These are phyloP conservation scores for Evernia prunastri DNA, from an alignment of 495 filamentous ascomycete species.

Conservation along the genomic window DNA sequence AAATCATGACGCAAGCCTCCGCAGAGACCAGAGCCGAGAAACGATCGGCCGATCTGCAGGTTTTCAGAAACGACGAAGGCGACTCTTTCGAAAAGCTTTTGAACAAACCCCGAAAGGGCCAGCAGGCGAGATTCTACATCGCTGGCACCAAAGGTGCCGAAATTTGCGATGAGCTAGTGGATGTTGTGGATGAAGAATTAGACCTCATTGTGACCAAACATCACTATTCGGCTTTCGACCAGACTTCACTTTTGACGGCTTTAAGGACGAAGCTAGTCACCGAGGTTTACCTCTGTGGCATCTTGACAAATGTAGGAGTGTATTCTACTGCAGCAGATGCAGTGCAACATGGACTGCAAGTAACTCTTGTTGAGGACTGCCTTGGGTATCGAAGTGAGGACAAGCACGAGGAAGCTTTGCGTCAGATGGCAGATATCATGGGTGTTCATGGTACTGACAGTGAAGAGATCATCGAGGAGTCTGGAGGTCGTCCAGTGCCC, in stretches of 20 bases:
- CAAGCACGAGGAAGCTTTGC: constrained; percentile 69
- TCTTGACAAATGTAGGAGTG: constrained; percentile 81
- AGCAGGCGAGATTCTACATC: constrained; percentile 50
- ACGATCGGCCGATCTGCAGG: constrained; percentile 23
- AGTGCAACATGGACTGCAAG: constrained; percentile 74
- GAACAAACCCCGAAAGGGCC: constrained; percentile 31
- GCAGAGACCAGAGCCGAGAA: constrained; percentile 24
- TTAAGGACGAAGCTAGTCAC: constrained; percentile 76
- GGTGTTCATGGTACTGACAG: constrained; percentile 61
- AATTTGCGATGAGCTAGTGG: constrained; percentile 53
- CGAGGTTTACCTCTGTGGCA: constrained; percentile 85
- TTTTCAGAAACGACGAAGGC: constrained; percentile 20
- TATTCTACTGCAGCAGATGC: constrained; percentile 92
- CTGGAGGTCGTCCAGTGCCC: constrained; percentile 27
- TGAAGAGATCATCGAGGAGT: constrained; percentile 49
- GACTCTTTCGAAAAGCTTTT: constrained; percentile 29
- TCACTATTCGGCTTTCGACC: constrained; percentile 83
- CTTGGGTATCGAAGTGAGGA: constrained; percentile 70
- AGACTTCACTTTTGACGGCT: constrained; percentile 60
- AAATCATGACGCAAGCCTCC: constrained; percentile 24
- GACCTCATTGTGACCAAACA: constrained; percentile 73
- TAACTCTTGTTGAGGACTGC: constrained; percentile 84
- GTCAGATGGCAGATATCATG: constrained; percentile 67
- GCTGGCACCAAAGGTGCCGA: constrained; percentile 60
- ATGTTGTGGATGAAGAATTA: constrained; percentile 45